Base-by-base conservation (phyloP, 257 asterid genomes). In the Nicotiana paniculata region DNA sequence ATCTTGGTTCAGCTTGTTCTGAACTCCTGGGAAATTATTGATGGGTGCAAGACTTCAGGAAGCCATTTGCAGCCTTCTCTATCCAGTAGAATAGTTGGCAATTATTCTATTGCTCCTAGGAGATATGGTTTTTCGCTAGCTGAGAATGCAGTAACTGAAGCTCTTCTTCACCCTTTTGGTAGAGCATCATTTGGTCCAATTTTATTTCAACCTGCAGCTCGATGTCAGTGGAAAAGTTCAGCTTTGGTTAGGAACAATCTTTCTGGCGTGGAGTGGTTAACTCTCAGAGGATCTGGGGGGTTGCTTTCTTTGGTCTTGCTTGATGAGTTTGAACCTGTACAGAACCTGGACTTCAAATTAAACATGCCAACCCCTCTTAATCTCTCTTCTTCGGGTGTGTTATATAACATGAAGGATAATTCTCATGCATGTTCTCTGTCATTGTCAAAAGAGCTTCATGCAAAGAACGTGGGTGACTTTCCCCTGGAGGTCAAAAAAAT, bases 211-310 rank as follows among this genome's bases (percentile, higher is more conserved):
- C 99, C 99, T 30, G 91, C 97, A 46, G 88, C 91, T 81, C 87
- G 91, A 68, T 96, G 99, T 84, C 92, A 90, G 79, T 96, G 99
- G 98, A 89, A 82, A 84, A 91, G 97, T 82, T 91, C 98, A n/a
- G 94, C 88, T 51, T 82, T 96, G 57, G 74, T 96, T 78, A 90
- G 99, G 90, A 96, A 90, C 85, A 96, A 94, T 87, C 93, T 93
- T 82, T 88, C 99, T 79, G 98, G 98, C 65, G 95, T 93, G 51
- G 99, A 96, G 88, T 93, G 97, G 99, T 68, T 94, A 59, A 64
- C 92, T 79, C 88, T 96, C 65, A 90, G 82, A 80, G 99, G 97
- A 59, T 84, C 84, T 55, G 99, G 99, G 9, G 97, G 99, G 30
- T 90, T 92, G 35, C 83, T 89, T 84, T 91, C 96, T 18, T 81